phyloP scores from a whole-genome alignment of 805 yeast genomes.

The Yarrowia hollandica region DNA sequence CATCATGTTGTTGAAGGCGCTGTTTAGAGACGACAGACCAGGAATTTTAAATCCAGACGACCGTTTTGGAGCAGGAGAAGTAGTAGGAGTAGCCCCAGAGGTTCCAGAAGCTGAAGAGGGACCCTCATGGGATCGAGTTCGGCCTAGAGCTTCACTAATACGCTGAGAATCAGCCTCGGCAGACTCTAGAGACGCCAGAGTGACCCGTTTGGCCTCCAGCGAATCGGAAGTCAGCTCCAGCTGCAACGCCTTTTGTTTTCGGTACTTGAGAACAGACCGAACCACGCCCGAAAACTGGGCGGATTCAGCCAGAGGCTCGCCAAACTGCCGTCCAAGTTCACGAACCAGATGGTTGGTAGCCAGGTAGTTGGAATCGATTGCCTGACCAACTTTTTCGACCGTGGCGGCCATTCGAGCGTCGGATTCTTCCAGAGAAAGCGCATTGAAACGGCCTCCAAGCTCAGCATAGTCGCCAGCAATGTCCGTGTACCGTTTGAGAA shows the following conservation, averaged over 20 bases:
- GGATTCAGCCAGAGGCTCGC: conserved; percentile 70
- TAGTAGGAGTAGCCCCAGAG: neutral
- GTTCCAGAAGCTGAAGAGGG: too few species aligned
- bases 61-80: neutral
- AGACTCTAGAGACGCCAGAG: conserved; percentile 45
- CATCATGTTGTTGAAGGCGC: conserved; percentile 58
- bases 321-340: conserved; percentile 57
- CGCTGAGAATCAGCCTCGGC: conserved; percentile 50
- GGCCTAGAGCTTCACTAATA: conserved; percentile 42
- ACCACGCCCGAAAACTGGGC: conserved; percentile 63
- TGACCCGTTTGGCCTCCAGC: conserved; percentile 41
- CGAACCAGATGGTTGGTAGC: conserved; percentile 54
- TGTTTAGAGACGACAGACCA: conserved; percentile 52
- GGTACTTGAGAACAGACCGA: conserved; percentile 59
- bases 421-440: conserved; percentile 54
- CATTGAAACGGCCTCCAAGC: conserved; percentile 69
- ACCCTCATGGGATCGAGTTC: conserved; percentile 31
- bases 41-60: conserved; percentile 52
- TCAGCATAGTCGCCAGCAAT: conserved; percentile 68
- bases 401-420: conserved; percentile 48
- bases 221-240: conserved; percentile 48
- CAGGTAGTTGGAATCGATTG: conserved; percentile 64
- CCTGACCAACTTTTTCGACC: conserved; percentile 82
- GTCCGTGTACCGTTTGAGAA: conserved; percentile 57
- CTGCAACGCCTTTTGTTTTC: conserved; percentile 58